These are phyloP conservation scores for Betula pendula DNA, from an alignment of 306 rosid species.

Conservation along the genomic window DNA sequence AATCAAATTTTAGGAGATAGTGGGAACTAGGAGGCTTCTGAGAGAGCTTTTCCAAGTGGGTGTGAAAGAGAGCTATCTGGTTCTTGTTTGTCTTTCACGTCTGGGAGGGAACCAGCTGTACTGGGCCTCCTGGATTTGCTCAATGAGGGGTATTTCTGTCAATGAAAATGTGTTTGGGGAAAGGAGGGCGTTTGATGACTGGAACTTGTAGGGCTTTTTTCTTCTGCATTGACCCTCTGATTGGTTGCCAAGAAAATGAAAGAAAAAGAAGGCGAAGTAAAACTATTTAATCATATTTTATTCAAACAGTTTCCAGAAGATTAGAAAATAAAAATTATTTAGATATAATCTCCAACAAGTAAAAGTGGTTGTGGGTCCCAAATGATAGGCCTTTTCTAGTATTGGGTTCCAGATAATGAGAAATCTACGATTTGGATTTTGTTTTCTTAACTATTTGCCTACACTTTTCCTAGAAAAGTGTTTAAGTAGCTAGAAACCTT, in stretches of 20 bases:
- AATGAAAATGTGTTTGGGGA: constrained; percentile 13
- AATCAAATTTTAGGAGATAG: background rate
- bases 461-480: background rate
- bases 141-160: constrained; percentile 40
- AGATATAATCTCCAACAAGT: background rate
- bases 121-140: constrained; percentile 16
- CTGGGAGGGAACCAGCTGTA: constrained; percentile 35
- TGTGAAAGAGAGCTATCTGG: constrained; percentile 6
- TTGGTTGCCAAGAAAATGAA: constrained; percentile 16
- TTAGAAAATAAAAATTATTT: background rate
- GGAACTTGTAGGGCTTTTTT: constrained; percentile 3
- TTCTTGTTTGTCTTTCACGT: constrained; percentile 20
- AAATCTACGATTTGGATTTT: background rate
- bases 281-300: background rate
- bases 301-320: background rate
- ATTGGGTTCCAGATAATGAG: constrained; percentile 4
- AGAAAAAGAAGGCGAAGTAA: background rate
- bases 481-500: background rate
- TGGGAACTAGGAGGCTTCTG: constrained; percentile 16
- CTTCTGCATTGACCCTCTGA: background rate
- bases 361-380: background rate
- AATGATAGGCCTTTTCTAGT: background rate
- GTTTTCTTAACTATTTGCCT: background rate
- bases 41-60: background rate
- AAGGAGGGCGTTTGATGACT: background rate